These are phyloP conservation scores for Porphyrellus cyaneotinctus DNA, from an alignment of 768 basidiomycete species.

Conservation along the genomic window DNA sequence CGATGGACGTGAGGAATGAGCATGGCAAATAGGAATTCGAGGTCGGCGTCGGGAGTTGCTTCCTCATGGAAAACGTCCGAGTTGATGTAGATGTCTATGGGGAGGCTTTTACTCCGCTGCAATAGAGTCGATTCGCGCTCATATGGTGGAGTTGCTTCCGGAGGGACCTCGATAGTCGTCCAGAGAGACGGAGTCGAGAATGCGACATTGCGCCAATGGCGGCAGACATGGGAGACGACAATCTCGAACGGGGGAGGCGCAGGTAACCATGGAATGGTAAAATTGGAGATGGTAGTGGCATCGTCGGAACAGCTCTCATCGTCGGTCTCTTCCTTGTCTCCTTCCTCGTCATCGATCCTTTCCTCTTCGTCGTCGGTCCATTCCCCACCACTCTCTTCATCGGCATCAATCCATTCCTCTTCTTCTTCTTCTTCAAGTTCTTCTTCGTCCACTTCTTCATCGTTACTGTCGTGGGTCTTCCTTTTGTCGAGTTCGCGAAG, in stretches of 20 bases:
- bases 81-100: conserved; percentile 52
- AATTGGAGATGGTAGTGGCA: background rate
- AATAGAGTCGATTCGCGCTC: conserved; percentile 45
- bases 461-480: too few relatives aligned
- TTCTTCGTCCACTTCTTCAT: conserved; percentile 11
- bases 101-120: conserved; percentile 48
- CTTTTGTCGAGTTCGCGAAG: background rate
- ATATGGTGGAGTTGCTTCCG: conserved; percentile 36
- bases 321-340: background rate
- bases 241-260: conserved; percentile 40
- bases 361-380: conserved; percentile 27
- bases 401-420: background rate
- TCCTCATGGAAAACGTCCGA: conserved; percentile 25
- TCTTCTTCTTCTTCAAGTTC: conserved; percentile 14
- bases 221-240: conserved; percentile 36
- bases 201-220: conserved; percentile 52
- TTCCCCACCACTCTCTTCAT: background rate
- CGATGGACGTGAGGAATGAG: conserved; percentile 51
- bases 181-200: conserved; percentile 54
- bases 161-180: conserved; percentile 37
- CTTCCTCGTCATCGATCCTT: background rate
- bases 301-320: background rate
- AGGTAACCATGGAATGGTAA: too few relatives aligned
- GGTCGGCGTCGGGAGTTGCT: conserved; percentile 22
- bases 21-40: conserved; percentile 27